Evolutionary conservation across 1,139 yeast genomes (phyloP), one percentile per base, ranked within the genome.

Genomic region (Taiozyma sp.): DNA sequence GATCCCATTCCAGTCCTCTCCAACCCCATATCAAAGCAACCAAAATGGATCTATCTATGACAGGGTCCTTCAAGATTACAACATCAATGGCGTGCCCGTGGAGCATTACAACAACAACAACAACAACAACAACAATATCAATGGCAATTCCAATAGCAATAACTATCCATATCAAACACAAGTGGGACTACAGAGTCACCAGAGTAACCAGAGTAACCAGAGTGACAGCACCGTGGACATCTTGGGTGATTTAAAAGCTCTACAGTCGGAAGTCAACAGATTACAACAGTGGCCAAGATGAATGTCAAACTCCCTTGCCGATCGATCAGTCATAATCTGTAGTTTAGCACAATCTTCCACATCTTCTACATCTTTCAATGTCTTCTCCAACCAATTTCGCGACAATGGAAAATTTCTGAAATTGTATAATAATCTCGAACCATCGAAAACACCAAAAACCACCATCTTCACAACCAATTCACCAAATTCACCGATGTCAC

Each of bases 211-310:
- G 10, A 28, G 8, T 28, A 8, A 28, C 10, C 29, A 27, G 9
- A 52, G 52, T 45, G 69, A 51, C 43, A 75, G 77, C 53, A 77
- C 81, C 2, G 70, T 76, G 5, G 77, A 81, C 54, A 80, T 83
- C 27, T 65, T 83, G 57, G 83, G 83, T 51, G 84, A 83, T 63
- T 70, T 83, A 54, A 79, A 79, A 61, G 83, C 83, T 22, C 68
- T 84, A 48, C 87, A 83, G 59, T 83, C 76, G 43, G 89, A 84
- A 62, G 87, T 84, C 22, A 85, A 84, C 60, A 73, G 74, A 22
- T 48, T 71, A 41, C 71, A 70, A 43, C 48, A 50, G 22, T 52
- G 51, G 22, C 55, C 46, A n/a, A 32, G 41, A 5, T 53, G 29
- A 43, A 13, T 8, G 27, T 24, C 8, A 24, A 24, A 24, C 6